These are phyloP conservation scores for Umbelopsis sp. DNA, from an alignment of 192 early-diverging fungal genomes.

Conservation along the genomic window DNA sequence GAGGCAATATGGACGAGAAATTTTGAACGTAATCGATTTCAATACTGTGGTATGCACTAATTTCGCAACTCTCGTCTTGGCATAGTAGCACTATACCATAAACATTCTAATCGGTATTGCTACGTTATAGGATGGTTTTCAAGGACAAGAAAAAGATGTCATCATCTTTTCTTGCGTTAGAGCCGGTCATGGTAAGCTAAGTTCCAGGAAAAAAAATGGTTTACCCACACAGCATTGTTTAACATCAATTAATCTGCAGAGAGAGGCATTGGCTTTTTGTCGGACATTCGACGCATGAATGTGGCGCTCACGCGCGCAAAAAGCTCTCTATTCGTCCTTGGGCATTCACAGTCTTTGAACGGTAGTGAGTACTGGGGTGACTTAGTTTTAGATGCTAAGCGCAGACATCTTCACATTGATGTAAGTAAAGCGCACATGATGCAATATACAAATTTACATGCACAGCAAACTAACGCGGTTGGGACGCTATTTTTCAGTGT, in stretches of 20 bases:
- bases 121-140: constrained; percentile 78
- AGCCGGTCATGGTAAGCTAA: constrained; percentile 45
- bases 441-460: no score
- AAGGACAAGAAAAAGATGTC: constrained; percentile 97
- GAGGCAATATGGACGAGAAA: constrained; percentile 57
- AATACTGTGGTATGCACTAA: constrained; percentile 71
- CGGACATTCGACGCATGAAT: constrained; percentile 88
- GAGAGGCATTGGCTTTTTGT: constrained; percentile 77
- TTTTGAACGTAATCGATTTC: constrained; percentile 80
- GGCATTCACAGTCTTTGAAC: constrained; percentile 63
- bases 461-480: neutral
- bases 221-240: neutral
- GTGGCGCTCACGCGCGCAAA: constrained; percentile 88
- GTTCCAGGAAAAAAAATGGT: neutral
- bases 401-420: constrained; percentile 38
- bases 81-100: no score
- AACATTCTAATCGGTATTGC: no score
- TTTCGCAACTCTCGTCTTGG: neutral
- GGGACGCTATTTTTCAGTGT: neutral
- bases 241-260: constrained; percentile 14
- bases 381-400: constrained; percentile 69
- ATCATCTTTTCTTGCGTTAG: constrained; percentile 96
- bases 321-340: constrained; percentile 80
- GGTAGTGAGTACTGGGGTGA: constrained; percentile 70
- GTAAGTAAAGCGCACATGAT: constrained; percentile 27